These are phyloP conservation scores for Raphanus raphanistrum DNA, from an alignment of 345 rosid genomes.

Conservation along the genomic window DNA sequence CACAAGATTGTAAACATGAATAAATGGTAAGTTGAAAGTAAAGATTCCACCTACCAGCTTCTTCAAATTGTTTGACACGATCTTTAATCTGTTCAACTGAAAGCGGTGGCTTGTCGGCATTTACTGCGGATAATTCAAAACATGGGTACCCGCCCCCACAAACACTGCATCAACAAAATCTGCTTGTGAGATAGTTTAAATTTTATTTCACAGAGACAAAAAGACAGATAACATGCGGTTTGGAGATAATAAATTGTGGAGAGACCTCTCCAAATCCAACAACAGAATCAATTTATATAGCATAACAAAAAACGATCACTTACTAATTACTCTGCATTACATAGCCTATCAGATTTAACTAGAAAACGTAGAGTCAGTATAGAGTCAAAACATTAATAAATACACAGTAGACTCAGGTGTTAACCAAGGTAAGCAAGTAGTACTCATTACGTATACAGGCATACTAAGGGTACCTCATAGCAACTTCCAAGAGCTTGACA, in stretches of 20 bases:
- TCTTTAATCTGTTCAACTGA: conserved; percentile 65
- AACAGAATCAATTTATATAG: not conserved
- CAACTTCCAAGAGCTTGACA: conserved; percentile 85
- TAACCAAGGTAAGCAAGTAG: conserved; percentile 5
- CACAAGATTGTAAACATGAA: not conserved
- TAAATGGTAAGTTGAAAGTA: conserved; percentile 2
- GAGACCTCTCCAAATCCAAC: too few relatives aligned
- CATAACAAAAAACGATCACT: not conserved
- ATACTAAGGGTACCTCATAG: conserved; percentile 61
- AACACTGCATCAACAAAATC: conserved; percentile 49
- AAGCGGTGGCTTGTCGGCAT: conserved; percentile 92
- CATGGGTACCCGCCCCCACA: conserved; percentile 74
- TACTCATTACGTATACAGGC: conserved; percentile 7
- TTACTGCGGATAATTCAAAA: conserved; percentile 86
- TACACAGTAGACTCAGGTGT: conserved; percentile 6
- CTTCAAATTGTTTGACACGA: conserved; percentile 77
- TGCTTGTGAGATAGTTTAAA: conserved; percentile 30
- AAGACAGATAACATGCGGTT: not conserved
- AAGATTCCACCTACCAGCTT: conserved; percentile 55
- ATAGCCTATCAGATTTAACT: conserved; percentile 16
- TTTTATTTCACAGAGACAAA: not conserved
- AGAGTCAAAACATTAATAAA: not conserved
- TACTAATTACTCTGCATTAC: not conserved
- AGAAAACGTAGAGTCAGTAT: conserved; percentile 13
- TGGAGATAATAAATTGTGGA: not conserved